These are phyloP conservation scores for Seiridium unicorne DNA, from an alignment of 2,329 filamentous ascomycete species.

Conservation along the genomic window DNA sequence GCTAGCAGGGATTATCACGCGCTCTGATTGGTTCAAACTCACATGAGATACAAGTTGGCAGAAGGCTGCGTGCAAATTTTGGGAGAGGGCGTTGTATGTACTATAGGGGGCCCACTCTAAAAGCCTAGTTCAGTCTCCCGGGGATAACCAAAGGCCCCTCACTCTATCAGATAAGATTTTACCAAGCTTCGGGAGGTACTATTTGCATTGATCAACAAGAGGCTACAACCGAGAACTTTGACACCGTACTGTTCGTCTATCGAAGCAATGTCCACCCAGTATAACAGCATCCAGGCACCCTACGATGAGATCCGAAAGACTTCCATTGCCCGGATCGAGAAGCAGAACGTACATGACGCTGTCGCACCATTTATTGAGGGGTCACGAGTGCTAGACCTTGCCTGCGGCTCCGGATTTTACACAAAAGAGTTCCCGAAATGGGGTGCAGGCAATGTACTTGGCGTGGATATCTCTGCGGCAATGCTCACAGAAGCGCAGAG, in stretches of 20 bases:
- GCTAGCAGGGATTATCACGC: too few relatives aligned
- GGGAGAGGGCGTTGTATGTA: too few relatives aligned
- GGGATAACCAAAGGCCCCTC: too few relatives aligned
- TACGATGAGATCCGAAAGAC: not conserved
- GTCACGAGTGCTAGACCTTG: conserved; percentile 31
- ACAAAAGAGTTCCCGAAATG: conserved; percentile 29
- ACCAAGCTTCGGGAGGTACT: too few relatives aligned
- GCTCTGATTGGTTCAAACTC: too few relatives aligned
- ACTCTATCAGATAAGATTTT: too few relatives aligned
- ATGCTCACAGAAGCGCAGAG: conserved; percentile 29
- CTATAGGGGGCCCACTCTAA: too few relatives aligned
- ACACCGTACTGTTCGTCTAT: not conserved
- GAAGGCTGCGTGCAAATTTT: too few relatives aligned
- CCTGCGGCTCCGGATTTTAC: conserved; percentile 35
- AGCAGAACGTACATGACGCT: not conserved
- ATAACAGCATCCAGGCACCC: not conserved
- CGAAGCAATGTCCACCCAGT: not conserved
- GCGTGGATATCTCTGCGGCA: conserved; percentile 31
- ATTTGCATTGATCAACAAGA: too few relatives aligned
- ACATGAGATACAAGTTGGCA: too few relatives aligned
- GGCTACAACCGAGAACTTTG: too few relatives aligned
- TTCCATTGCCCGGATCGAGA: not conserved
- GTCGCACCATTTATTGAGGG: not conserved
- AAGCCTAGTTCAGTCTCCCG: too few relatives aligned
- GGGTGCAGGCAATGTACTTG: conserved; percentile 31